Evolutionary conservation across 2,329 filamentous ascomycete genomes (phyloP).

Genomic region (Mariannaea elegans): DNA sequence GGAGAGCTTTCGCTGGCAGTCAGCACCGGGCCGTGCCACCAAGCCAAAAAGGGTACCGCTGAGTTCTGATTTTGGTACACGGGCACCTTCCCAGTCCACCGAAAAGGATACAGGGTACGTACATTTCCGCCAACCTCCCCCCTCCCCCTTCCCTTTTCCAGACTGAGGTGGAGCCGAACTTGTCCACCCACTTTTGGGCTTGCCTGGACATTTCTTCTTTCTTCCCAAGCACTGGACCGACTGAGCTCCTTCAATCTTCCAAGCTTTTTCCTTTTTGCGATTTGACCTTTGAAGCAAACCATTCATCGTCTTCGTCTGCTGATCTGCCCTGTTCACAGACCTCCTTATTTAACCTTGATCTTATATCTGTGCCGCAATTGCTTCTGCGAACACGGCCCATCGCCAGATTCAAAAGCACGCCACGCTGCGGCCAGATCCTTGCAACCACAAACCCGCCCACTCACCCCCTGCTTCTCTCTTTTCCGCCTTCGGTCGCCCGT

Average conservation of each 20-base stretch:
- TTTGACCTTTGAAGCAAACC: too few relatives aligned
- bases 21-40: slow-evolving; percentile 5
- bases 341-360: background rate
- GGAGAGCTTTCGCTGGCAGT: background rate
- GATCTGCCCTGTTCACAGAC: background rate
- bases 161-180: background rate
- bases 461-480: slow-evolving; percentile 39
- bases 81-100: slow-evolving; percentile 9
- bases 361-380: slow-evolving; percentile 20
- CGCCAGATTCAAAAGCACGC: slow-evolving; percentile 35
- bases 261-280: background rate
- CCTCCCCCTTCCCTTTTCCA: slow-evolving; percentile 5
- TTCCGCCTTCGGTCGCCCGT: slow-evolving; percentile 34
- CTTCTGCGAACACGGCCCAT: slow-evolving; percentile 21
- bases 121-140: slow-evolving; percentile 3
- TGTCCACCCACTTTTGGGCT: background rate
- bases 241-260: background rate
- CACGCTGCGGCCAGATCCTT: slow-evolving; percentile 35
- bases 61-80: too few relatives aligned
- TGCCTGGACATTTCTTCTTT: too few relatives aligned
- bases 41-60: background rate
- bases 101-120: slow-evolving; percentile 1
- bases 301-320: background rate
- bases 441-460: slow-evolving; percentile 36
- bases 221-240: too few relatives aligned